Evolutionary conservation across 805 yeast species (phyloP).

Genomic region (Blastobotrys parvus): DNA sequence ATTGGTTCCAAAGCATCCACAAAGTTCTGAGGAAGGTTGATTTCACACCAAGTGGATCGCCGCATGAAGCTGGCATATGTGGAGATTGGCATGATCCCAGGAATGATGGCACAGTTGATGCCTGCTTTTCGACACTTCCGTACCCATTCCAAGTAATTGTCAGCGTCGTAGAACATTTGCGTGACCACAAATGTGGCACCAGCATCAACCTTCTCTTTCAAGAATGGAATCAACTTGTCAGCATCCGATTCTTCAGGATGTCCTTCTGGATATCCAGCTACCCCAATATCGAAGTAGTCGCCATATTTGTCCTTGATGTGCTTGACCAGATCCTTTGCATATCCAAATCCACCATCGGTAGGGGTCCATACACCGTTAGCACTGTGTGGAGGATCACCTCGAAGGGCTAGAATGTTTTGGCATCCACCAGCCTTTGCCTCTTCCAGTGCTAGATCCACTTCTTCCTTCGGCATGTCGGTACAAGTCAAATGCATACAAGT

Average conservation of each 20-base stretch:
- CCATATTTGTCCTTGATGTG: conserved; percentile 76
- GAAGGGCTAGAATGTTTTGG: conserved; percentile 84
- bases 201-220: conserved; percentile 84
- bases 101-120: conserved; percentile 78
- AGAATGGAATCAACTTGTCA: conserved; percentile 44
- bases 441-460: conserved; percentile 76
- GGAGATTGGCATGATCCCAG: conserved; percentile 98
- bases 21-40: conserved; percentile 69
- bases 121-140: conserved; percentile 59
- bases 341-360: conserved; percentile 67
- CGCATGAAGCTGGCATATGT: conserved; percentile 87
- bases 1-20: conserved; percentile 64
- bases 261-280: conserved; percentile 97
- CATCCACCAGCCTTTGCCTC: conserved; percentile 89
- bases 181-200: conserved; percentile 94
- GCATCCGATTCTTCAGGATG: conserved; percentile 77
- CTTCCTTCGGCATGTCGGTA: conserved; percentile 78
- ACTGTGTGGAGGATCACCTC: conserved; percentile 90
- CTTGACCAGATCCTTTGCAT: conserved; percentile 77
- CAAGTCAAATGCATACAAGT: conserved; percentile 98
- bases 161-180: conserved; percentile 95
- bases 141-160: conserved; percentile 80
- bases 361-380: conserved; percentile 28
- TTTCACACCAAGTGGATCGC: conserved; percentile 91
- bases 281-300: conserved; percentile 86